phyloP scores from a whole-genome alignment of 2,329 filamentous ascomycete species.

The Zymoseptoria passerinii region DNA sequence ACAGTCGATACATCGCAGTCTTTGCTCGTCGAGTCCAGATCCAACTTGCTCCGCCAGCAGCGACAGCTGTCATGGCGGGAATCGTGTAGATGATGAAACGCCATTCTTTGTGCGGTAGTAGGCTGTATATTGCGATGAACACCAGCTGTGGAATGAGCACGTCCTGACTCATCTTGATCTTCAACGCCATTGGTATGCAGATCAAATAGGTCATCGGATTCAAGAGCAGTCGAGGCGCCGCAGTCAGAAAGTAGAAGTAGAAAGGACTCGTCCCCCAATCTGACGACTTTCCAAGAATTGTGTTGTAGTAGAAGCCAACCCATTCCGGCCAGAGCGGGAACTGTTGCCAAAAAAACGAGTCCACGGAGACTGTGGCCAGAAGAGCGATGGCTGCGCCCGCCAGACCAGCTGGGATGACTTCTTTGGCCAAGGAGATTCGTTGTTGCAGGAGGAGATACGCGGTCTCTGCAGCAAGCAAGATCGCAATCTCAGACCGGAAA shows the following conservation, averaged over 20 bases:
- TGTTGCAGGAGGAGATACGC: slow-evolving; percentile 53
- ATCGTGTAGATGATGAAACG: slow-evolving; percentile 88
- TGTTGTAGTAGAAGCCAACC: slow-evolving; percentile 84
- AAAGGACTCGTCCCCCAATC: slow-evolving; percentile 83
- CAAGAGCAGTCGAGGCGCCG: slow-evolving; percentile 72
- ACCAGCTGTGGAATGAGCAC: slow-evolving; percentile 57
- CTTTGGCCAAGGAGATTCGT: slow-evolving; percentile 46
- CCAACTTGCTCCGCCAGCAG: slow-evolving; percentile 64
- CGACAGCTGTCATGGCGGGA: slow-evolving; percentile 69
- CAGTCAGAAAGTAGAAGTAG: slow-evolving; percentile 76
- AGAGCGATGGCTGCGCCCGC: slow-evolving; percentile 60
- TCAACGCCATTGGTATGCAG: slow-evolving; percentile 42
- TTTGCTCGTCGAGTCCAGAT: slow-evolving; percentile 55
- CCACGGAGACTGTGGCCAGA: slow-evolving; percentile 61
- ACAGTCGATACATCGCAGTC: slow-evolving; percentile 46
- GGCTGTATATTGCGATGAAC: slow-evolving; percentile 73
- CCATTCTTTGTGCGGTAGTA: slow-evolving; percentile 91
- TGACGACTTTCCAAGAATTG: slow-evolving; percentile 69
- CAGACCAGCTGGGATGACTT: slow-evolving; percentile 58
- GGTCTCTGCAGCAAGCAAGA: slow-evolving; percentile 64
- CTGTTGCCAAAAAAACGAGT: slow-evolving; percentile 88
- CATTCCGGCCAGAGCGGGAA: slow-evolving; percentile 80
- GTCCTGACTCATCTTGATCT: slow-evolving; percentile 41
- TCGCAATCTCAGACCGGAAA: slow-evolving; percentile 81
- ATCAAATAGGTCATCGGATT: slow-evolving; percentile 61